phyloP scores from a whole-genome alignment of 1,284 basidiomycete genomes.

The Malassezia pachydermatis region DNA sequence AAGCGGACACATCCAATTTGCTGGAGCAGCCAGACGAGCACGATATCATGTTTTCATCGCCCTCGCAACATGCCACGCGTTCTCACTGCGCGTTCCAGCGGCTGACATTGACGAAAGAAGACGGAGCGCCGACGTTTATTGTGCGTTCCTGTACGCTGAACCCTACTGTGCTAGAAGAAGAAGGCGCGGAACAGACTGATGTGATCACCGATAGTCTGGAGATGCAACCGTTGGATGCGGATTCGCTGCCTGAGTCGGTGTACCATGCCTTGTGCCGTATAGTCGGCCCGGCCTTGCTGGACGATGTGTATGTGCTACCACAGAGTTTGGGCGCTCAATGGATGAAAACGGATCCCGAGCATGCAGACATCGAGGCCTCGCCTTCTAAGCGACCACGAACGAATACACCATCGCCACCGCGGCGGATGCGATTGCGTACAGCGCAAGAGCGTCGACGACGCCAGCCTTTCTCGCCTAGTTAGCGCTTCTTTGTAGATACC shows the following conservation, averaged over 20 bases:
- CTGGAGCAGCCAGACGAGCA: no score
- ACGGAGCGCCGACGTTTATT: conserved; percentile 10
- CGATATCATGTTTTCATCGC: no score
- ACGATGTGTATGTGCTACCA: conserved; percentile 11
- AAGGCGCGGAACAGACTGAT: conserved; percentile 6
- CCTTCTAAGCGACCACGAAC: neutral
- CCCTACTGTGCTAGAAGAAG: conserved; percentile 2
- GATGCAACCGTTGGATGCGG: conserved; percentile 10
- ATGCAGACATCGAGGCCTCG: neutral
- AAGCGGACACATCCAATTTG: no score
- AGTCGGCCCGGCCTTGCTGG: conserved; percentile 8
- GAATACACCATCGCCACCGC: neutral
- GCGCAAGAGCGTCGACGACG: conserved; percentile 4
- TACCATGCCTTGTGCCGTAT: conserved; percentile 13
- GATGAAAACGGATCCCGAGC: conserved; percentile 2
- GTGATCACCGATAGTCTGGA: conserved; percentile 10
- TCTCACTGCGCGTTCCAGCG: conserved; percentile 13
- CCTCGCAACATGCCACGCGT: conserved; percentile 1
- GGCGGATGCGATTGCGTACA: conserved; percentile 9
- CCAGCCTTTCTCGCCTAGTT: neutral
- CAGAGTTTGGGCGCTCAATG: conserved; percentile 2
- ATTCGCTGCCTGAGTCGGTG: conserved; percentile 7
- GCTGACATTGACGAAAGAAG: neutral
- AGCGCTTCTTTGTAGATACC: no score
- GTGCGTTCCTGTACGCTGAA: conserved; percentile 12